Evolutionary conservation across 257 asterid species (phyloP), one percentile per base, ranked within the genome.

Genomic region (Ophiorrhiza pumila): DNA sequence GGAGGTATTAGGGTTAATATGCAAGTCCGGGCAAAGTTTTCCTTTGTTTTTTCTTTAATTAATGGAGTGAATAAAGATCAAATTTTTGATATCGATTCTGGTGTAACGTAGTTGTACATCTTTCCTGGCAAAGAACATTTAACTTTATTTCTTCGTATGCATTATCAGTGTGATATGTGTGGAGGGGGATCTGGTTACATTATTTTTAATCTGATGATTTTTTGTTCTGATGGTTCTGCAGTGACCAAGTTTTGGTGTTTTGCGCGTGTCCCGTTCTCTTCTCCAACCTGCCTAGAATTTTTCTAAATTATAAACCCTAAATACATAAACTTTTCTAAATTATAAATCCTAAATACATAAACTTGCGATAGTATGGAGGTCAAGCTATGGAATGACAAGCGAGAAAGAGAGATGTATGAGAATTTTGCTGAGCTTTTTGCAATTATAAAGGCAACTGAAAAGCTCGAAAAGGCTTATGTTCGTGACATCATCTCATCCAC

Each of bases 241-340:
- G 90, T 61, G 76, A 72, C 73, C 32, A 70, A 70, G 71, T 45
- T 77, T 81, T 13, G 73, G 74, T 81, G 81, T 87, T 81, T 74
- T 90, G 98, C 95, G 97, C 97, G 97, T 94, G 97, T 85, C 97
- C 98, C 89, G 73, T 86, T 43, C 90, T 81, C 99, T 95, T 95
- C 99, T 92, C 99, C 98, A 90, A 78, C 77, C 69, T 66, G 17
- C 57, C 72, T 31, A 27, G 52, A 14, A n/a, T 72, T 72, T 53
- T 50, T 56, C 34, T 15, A 22, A n/a, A 14, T 1, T 31, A 58
- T 2, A 27, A 23, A 25, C 8, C 56, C 49, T 23, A 7, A 0
- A 55, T 41, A 56, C 52, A 27, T 27, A 71, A 1, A 55, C 56
- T n/a, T 14, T n/a, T n/a, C n/a, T n/a, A n/a, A n/a, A n/a, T n/a